Conservation (phyloP, 768 basidiomycete genomes). For the Boletus sensibilis region DNA sequence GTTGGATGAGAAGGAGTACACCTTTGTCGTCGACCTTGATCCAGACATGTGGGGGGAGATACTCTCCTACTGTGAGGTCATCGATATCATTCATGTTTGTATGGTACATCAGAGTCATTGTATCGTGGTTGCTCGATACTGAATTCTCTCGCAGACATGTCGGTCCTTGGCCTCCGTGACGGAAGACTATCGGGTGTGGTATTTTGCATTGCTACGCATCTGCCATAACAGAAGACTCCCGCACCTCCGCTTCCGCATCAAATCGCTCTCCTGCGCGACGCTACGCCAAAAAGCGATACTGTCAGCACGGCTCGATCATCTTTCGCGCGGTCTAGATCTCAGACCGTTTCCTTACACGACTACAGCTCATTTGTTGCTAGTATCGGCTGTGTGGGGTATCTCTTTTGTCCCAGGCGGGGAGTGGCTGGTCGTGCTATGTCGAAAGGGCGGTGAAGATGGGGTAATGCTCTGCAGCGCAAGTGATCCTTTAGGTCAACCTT, state of each 20-base stretch:
- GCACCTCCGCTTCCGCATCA: background rate
- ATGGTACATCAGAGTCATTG: conserved; percentile 1
- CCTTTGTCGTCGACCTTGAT: background rate
- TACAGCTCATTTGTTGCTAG: background rate
- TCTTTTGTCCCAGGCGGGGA: conserved; percentile 12
- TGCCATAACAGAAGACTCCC: conserved; percentile 3
- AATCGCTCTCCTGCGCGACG: background rate
- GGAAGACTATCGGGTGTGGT: background rate
- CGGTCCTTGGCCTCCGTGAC: background rate
- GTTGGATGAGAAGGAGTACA: background rate
- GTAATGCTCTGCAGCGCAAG: conserved; percentile 7
- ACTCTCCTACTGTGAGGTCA: conserved; percentile 11
- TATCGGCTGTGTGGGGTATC: conserved; percentile 1
- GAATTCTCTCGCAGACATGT: conserved; percentile 3
- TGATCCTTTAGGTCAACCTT: background rate
- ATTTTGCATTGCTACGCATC: conserved; percentile 3
- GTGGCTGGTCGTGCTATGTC: conserved; percentile 10
- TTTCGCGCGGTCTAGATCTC: background rate
- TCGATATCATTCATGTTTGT: conserved; percentile 7
- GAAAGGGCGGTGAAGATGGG: background rate
- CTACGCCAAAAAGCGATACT: conserved; percentile 5
- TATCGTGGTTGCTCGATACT: background rate
- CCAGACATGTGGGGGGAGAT: conserved; percentile 6
- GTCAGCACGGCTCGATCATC: conserved; percentile 1
- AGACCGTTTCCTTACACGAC: background rate